phyloP scores from a whole-genome alignment of 1,139 yeast species.

The Geotrichum phurueaensis region DNA sequence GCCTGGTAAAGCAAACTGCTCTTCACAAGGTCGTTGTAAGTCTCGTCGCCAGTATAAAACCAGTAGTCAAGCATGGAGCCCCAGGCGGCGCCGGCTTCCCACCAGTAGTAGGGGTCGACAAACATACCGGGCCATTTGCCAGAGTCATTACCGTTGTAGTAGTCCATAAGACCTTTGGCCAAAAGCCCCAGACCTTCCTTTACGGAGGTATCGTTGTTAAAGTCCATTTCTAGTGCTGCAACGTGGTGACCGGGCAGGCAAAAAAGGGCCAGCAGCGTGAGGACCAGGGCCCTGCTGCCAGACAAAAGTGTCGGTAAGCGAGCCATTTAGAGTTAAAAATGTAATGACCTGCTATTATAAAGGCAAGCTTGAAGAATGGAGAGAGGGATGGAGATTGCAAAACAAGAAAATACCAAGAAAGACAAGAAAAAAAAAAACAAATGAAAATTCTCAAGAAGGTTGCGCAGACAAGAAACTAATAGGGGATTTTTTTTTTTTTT shows the following conservation, averaged over 20 bases:
- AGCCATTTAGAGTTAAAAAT: not conserved
- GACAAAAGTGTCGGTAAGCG: not conserved
- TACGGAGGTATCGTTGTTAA: conserved; percentile 1
- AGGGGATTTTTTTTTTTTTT: too few relatives aligned
- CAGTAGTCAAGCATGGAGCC: conserved; percentile 68
- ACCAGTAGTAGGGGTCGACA: conserved; percentile 77
- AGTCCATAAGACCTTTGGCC: conserved; percentile 61
- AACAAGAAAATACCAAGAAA: not conserved
- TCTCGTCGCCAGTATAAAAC: conserved; percentile 55
- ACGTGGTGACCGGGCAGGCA: not conserved
- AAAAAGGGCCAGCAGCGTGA: not conserved
- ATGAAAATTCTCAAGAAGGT: not conserved
- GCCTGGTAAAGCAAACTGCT: conserved; percentile 58
- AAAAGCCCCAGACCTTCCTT: conserved; percentile 47
- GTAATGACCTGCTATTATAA: not conserved
- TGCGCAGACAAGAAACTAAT: not conserved
- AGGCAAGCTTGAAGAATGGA: not conserved
- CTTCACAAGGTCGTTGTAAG: conserved; percentile 51
- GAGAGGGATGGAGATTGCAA: not conserved
- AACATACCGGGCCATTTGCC: conserved; percentile 69
- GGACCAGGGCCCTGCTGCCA: not conserved
- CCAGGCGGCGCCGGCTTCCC: conserved; percentile 91
- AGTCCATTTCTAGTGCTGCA: conserved; percentile 19
- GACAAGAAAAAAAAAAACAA: too few relatives aligned
- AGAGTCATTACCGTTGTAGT: conserved; percentile 53